Conservation (phyloP, 1,139 yeast species). For the Candida glucosophila region DNA sequence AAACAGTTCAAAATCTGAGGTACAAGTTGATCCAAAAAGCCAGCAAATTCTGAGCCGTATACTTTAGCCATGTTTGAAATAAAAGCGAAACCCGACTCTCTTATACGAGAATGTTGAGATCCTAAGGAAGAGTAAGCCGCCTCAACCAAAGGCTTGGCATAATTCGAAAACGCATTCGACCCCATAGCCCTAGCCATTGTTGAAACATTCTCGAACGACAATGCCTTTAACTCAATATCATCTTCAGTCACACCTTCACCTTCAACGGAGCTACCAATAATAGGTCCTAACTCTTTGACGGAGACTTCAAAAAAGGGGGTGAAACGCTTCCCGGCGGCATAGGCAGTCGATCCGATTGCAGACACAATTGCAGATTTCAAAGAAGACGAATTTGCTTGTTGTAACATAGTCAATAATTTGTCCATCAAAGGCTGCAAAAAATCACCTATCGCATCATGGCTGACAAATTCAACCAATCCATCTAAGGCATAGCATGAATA, state of each 20-base stretch:
- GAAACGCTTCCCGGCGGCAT: slow-evolving; percentile 84
- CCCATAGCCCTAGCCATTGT: slow-evolving; percentile 97
- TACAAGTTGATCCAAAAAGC: slow-evolving; percentile 72
- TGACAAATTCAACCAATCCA: slow-evolving; percentile 85
- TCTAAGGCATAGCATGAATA: slow-evolving; percentile 89
- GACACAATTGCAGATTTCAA: slow-evolving; percentile 86
- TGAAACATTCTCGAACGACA: slow-evolving; percentile 87
- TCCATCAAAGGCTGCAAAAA: slow-evolving; percentile 88
- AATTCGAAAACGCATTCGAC: slow-evolving; percentile 74
- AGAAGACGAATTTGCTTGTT: slow-evolving; percentile 53
- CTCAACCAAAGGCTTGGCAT: slow-evolving; percentile 81
- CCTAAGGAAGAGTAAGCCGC: slow-evolving; percentile 78
- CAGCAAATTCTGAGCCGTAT: slow-evolving; percentile 82
- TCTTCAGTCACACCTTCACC: slow-evolving; percentile 69
- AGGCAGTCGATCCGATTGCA: slow-evolving; percentile 95
- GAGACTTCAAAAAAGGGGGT: slow-evolving; percentile 80
- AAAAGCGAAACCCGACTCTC: slow-evolving; percentile 95
- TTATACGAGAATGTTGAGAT: slow-evolving; percentile 73
- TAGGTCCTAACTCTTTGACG: slow-evolving; percentile 73
- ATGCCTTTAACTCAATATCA: slow-evolving; percentile 80
- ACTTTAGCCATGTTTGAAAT: slow-evolving; percentile 92
- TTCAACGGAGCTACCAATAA: slow-evolving; percentile 52
- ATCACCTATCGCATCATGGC: slow-evolving; percentile 72
- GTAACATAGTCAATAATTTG: slow-evolving; percentile 77
- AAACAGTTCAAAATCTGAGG: slow-evolving; percentile 81